Evolutionary conservation across 2,329 filamentous ascomycete species (phyloP), one percentile per base, ranked within the genome.

Genomic region (Fusarium sp.): DNA sequence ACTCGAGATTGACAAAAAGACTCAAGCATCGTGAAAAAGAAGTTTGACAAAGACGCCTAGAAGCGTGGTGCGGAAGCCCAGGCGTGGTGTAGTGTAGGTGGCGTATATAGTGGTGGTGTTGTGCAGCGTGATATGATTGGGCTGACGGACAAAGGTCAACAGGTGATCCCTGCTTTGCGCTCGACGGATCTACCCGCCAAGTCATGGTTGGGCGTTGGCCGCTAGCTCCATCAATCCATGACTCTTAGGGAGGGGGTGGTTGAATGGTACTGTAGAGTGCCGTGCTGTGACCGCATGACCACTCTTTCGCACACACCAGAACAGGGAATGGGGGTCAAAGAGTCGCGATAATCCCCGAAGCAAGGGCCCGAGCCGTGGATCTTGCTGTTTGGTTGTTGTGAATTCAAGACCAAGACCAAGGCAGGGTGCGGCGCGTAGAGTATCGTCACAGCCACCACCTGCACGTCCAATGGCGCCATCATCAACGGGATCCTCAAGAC

Each of bases 101-200:
- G 45, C 44, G 61, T 45, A 64, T 50, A 34, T 34, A 13, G 59
- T 44, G 55, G 33, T 60, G 55, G 59, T 64, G 61, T 21, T 26
- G 39, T 38, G 61, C 24, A 6, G 21, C 34, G 43, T 34, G 28
- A 33, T n/a, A 26, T 65, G 55, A 66, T 65, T 66, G 55, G 43
- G 31, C 40, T 51, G 22, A 14, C 42, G 50, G 31, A 17, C 38
- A 58, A 21, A 51, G 44, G 42, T 42, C 58, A 19, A 47, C 53
- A 63, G 47, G 52, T 50, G 54, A 70, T 65, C 65, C 69, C 58
- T 72, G 61, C 49, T 69, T 70, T 64, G 52, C 46, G 60, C 62
- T 67, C 43, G 47, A 56, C 72, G 72, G 72, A 74, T 74, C 72
- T 74, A 74, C 70, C 72, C 72, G 72, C 67, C 69, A 62, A 66